A percentile compares a stretch with the other conserved stretches of the same genome.
Evolutionary conservation across 2,329 filamentous ascomycete species (phyloP).

Genomic region (Parafenestella ontariensis): DNA sequence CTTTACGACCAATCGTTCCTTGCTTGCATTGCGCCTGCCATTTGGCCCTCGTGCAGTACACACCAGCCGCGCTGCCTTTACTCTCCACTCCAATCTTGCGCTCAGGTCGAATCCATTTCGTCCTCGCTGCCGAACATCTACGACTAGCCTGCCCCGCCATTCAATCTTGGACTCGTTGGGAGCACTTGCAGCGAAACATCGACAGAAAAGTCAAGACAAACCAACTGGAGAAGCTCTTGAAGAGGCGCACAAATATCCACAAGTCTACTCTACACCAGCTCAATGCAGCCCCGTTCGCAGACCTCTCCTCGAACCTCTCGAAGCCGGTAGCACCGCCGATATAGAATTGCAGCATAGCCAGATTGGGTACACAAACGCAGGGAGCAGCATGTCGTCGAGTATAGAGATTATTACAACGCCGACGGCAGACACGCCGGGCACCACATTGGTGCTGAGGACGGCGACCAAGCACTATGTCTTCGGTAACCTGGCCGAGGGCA

Average conservation of each 20-base stretch:
- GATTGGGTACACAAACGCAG: not conserved
- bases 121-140: not conserved
- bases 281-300: constrained; percentile 4
- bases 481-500: constrained; percentile 82
- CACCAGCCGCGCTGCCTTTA: constrained; percentile 1
- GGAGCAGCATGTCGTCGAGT: constrained; percentile 69
- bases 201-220: not conserved
- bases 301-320: constrained; percentile 18
- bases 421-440: constrained; percentile 86
- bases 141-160: not conserved
- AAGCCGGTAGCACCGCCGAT: not conserved
- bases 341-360: not conserved
- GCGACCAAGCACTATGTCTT: constrained; percentile 78
- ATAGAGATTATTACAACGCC: constrained; percentile 81
- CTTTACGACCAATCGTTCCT: constrained; percentile 21
- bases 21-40: constrained; percentile 20
- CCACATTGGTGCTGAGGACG: constrained; percentile 78
- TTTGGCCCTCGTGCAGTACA: constrained; percentile 3
- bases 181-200: constrained; percentile 4
- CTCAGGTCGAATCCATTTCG: not conserved
- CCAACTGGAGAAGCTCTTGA: not conserved
- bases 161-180: constrained; percentile 5
- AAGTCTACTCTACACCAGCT: not conserved
- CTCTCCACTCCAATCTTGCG: constrained; percentile 4
- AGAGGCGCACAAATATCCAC: not conserved